These are phyloP conservation scores for Microcyclospora pomicola DNA, from an alignment of 2,329 filamentous ascomycete species.

Conservation along the genomic window DNA sequence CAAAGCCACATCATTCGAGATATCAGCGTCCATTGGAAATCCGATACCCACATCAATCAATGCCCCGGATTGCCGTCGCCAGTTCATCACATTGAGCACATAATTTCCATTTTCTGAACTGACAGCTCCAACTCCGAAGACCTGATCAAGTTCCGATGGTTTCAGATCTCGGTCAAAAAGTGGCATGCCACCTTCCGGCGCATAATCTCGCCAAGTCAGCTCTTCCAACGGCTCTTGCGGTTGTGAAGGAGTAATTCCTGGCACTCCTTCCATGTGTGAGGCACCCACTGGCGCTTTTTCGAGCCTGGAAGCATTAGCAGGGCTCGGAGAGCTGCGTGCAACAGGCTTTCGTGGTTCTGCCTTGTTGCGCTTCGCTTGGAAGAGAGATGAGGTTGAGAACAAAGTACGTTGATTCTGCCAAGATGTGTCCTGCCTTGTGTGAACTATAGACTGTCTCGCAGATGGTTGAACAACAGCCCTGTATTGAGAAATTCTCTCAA, in stretches of 20 bases:
- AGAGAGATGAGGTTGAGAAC: too few species aligned
- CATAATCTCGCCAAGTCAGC: constrained; percentile 26
- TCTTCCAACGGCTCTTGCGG: not conserved
- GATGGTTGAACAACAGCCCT: too few species aligned
- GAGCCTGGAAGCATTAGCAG: constrained; percentile 7
- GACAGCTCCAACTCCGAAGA: constrained; percentile 19
- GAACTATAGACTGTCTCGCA: too few species aligned
- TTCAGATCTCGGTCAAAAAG: constrained; percentile 18
- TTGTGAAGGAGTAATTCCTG: too few species aligned
- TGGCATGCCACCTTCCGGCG: constrained; percentile 23
- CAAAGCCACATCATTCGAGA: constrained; percentile 16
- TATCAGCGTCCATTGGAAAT: constrained; percentile 15
- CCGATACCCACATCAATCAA: constrained; percentile 23
- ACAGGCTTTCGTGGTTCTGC: too few species aligned
- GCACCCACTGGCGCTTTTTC: constrained; percentile 14
- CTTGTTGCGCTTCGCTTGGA: too few species aligned
- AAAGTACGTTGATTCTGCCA: too few species aligned
- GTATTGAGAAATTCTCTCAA: too few species aligned
- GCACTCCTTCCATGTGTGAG: constrained; percentile 16
- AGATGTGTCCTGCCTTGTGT: too few species aligned
- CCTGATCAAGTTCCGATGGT: constrained; percentile 15
- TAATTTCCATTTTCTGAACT: constrained; percentile 23
- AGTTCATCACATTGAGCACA: constrained; percentile 24
- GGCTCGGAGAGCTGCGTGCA: too few species aligned
- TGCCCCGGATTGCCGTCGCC: constrained; percentile 23